Evolutionary conservation across 2,329 filamentous ascomycete species (phyloP), one percentile per base, ranked within the genome.

Genomic region (Neofusicoccum parvum): DNA sequence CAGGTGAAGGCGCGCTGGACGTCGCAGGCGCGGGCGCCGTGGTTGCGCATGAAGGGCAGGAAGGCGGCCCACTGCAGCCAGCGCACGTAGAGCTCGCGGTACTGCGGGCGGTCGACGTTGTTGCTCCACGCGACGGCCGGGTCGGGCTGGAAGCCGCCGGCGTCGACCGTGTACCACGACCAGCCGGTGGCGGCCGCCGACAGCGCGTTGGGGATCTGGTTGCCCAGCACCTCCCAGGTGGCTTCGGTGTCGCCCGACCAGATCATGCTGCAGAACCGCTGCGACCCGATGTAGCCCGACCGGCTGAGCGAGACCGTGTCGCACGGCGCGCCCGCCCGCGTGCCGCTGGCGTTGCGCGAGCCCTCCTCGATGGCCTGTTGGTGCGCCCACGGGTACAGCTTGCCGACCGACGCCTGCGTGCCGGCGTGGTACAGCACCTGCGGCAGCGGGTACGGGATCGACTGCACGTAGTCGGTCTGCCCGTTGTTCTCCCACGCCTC

Each of bases 401-500:
- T 75, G 5, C 73, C 73, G 5, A 70, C 70, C 10, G 66, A 69
- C 10, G 62, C 66, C 41, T 74, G 72, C 2, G 72, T 74, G n/a
- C 73, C 73, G 11, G 72, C 72, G 15, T 73, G 68, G 39, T 75
- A 75, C 3, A 74, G 65, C 1, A 69, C 71, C 53, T 75, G 71
- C 2, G 71, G 68, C 3, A 74, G 64, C 2, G 73, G 69, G 41
- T 72, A 74, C 2, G 76, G 71, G 63, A 78, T 60, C 66, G 75
- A 69, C 68, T 70, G 7, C 67, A 75, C 72, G 49, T 70, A 71
- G 0, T 60, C 66, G n/a, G 65, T 68, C 56, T 74, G 73, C 3
- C 72, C 75, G 45, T 79, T 78, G 51, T 78, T 79, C 60, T 79
- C 74, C 64, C 77, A 79, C 63, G 65, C 76, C 71, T 68, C 77